Conservation (phyloP, 306 rosid species). For the Sicyos baderoa region DNA sequence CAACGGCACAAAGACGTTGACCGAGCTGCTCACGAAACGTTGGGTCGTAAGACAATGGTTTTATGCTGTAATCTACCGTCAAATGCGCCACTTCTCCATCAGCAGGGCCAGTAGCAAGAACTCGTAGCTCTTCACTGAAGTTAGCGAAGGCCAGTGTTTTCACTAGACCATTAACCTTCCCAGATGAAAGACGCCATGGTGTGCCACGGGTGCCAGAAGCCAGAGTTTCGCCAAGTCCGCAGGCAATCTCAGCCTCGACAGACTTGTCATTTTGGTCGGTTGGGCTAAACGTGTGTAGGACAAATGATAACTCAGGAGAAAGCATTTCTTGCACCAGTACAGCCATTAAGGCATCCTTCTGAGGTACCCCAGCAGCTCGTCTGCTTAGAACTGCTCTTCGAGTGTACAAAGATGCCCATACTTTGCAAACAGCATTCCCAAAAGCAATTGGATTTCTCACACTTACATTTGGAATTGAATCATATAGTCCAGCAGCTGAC, state of each 20-base stretch:
- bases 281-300: slow-evolving; percentile 73
- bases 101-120: slow-evolving; percentile 66
- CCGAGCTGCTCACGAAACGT: slow-evolving; percentile 65
- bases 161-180: slow-evolving; percentile 73
- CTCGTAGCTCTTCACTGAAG: slow-evolving; percentile 79
- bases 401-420: slow-evolving; percentile 91
- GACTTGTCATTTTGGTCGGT: slow-evolving; percentile 54
- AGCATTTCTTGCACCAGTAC: slow-evolving; percentile 90
- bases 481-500: slow-evolving; percentile 96
- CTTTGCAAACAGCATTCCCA: slow-evolving; percentile 57
- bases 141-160: slow-evolving; percentile 77
- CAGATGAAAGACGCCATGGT: slow-evolving; percentile 77
- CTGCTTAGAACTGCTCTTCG: slow-evolving; percentile 85
- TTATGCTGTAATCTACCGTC: slow-evolving; percentile 89
- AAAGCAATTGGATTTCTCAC: slow-evolving; percentile 57
- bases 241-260: slow-evolving; percentile 89
- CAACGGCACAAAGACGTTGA: slow-evolving; percentile 81
- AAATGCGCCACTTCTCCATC: slow-evolving; percentile 76
- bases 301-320: slow-evolving; percentile 88
- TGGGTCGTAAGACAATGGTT: slow-evolving; percentile 62
- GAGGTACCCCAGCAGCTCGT: slow-evolving; percentile 71
- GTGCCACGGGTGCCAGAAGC: slow-evolving; percentile 95
- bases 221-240: slow-evolving; percentile 94
- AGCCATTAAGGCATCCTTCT: slow-evolving; percentile 84
- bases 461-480: slow-evolving; percentile 92